Evolutionary conservation across 2,329 filamentous ascomycete genomes (phyloP).

Genomic region (Elsinoe ampelina): DNA sequence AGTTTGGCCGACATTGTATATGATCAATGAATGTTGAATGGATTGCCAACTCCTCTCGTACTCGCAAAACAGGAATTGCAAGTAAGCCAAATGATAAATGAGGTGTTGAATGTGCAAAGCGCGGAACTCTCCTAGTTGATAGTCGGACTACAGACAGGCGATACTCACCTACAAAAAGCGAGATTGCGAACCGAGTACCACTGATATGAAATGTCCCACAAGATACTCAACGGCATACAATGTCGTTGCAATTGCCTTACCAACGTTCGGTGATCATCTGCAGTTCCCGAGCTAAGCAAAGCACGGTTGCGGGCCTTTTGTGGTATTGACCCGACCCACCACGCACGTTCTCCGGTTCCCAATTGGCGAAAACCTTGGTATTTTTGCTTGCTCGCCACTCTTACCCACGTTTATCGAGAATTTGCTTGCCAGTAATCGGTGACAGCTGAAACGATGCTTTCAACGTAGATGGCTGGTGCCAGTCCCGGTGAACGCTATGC

Average conservation of each 20-base stretch:
- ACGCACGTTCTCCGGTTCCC: constrained; percentile 8
- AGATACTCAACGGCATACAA: not conserved
- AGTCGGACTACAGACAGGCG: not conserved
- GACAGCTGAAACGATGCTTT: constrained; percentile 1
- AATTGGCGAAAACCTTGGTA: constrained; percentile 4
- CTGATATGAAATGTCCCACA: not conserved
- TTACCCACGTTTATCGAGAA: not conserved
- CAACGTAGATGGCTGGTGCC: constrained; percentile 11
- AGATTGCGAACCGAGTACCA: constrained; percentile 5
- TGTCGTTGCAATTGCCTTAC: constrained; percentile 1
- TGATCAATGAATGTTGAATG: not conserved
- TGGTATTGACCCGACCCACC: constrained; percentile 3
- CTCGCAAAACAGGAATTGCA: constrained; percentile 5
- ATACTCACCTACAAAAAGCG: not conserved
- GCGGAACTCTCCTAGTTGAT: not conserved
- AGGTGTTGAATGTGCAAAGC: constrained; percentile 1
- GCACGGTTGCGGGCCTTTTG: not conserved
- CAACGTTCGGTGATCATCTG: constrained; percentile 7
- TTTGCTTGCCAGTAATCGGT: constrained; percentile 1
- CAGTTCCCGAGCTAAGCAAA: constrained; percentile 9
- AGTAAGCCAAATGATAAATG: constrained; percentile 2
- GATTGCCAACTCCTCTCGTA: not conserved
- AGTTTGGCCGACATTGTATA: constrained; percentile 10
- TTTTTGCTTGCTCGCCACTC: not conserved
- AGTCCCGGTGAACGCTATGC: constrained; percentile 7